phyloP scores from a whole-genome alignment of 1,284 basidiomycete genomes.

The Mycena citricolor region DNA sequence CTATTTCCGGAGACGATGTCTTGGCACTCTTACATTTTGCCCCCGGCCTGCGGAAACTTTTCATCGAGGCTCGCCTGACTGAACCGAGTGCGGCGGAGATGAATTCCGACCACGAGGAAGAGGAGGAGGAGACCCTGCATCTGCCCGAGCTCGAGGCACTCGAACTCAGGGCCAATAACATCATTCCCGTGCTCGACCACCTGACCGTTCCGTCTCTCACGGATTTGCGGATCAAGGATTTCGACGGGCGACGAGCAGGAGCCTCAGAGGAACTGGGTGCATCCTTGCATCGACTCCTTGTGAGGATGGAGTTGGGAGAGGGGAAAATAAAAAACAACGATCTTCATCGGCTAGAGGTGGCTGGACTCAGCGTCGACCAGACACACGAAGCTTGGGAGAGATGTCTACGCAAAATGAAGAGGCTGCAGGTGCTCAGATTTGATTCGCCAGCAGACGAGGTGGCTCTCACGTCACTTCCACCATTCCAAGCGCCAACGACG shows the following conservation, averaged over 20 bases:
- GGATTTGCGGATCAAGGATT: conserved; percentile 30
- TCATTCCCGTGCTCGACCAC: conserved; percentile 29
- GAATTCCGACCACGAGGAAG: too few species aligned
- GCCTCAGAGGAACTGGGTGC: conserved; percentile 28
- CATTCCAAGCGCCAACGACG: too few species aligned
- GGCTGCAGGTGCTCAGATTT: conserved; percentile 26
- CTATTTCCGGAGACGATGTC: conserved; percentile 12
- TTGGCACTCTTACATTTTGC: conserved; percentile 5
- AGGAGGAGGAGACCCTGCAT: too few species aligned
- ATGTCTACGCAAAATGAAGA: conserved; percentile 30
- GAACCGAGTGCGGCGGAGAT: conserved; percentile 4
- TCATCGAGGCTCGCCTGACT: conserved; percentile 18
- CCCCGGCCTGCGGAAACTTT: conserved; percentile 5
- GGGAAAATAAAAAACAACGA: conserved; percentile 17
- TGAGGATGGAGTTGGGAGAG: conserved; percentile 30
- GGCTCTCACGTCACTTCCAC: too few species aligned
- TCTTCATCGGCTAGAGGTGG: conserved; percentile 27
- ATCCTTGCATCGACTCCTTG: conserved; percentile 28
- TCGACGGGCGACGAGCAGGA: conserved; percentile 31
- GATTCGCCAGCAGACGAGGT: conserved; percentile 2
- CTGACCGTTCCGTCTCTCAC: conserved; percentile 31
- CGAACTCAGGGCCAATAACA: conserved; percentile 32
- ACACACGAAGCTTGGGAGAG: conserved; percentile 28
- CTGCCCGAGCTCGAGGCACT: conserved; percentile 28
- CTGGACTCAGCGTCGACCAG: conserved; percentile 21